These are phyloP conservation scores for Verticillium isaacii DNA, from an alignment of 2,329 filamentous ascomycete genomes.

Conservation along the genomic window DNA sequence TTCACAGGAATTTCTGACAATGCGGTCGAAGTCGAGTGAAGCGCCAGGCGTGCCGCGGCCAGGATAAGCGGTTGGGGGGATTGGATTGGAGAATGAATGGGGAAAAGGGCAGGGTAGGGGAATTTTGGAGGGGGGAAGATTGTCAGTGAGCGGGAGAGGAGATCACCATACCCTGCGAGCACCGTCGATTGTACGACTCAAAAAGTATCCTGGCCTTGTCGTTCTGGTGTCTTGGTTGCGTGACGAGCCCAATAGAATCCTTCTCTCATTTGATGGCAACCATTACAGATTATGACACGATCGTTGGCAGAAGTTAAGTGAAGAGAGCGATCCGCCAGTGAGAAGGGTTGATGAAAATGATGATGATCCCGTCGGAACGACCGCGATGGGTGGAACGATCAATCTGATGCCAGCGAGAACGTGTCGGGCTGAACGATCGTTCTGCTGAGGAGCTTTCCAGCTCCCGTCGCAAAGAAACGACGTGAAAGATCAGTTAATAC, in stretches of 20 bases:
- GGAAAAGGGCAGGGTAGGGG: conserved; percentile 1
- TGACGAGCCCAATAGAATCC: neutral
- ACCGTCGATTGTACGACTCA: neutral
- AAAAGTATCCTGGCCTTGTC: neutral
- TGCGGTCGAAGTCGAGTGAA: neutral
- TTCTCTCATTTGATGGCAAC: neutral
- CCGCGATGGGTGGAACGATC: neutral
- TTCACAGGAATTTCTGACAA: neutral
- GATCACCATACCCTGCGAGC: conserved; percentile 11
- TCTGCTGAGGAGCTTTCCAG: neutral
- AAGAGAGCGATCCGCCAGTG: neutral
- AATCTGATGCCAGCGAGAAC: neutral
- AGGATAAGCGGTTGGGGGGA: neutral
- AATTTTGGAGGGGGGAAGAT: conserved; percentile 4
- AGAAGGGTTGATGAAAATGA: neutral
- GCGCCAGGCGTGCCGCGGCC: neutral
- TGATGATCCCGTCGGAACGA: neutral
- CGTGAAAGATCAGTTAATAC: neutral
- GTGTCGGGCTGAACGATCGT: neutral
- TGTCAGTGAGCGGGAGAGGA: conserved; percentile 4
- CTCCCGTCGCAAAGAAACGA: neutral
- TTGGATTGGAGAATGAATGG: neutral
- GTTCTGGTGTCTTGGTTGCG: neutral
- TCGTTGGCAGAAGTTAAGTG: neutral
- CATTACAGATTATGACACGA: neutral